Base-by-base conservation (phyloP, 169 alveolate genomes). In the Plasmodium yoelii region DNA sequence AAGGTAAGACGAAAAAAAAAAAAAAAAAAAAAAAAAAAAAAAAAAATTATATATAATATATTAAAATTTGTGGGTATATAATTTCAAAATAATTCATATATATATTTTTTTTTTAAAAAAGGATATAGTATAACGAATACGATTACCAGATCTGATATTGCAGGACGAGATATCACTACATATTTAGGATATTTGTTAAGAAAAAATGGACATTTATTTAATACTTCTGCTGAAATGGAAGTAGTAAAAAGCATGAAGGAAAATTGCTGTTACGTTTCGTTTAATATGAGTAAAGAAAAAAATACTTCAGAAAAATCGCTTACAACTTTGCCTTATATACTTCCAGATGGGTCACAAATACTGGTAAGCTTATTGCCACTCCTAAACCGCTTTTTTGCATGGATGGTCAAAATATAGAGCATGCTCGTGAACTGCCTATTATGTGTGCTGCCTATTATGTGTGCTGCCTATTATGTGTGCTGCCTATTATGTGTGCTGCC, bases 221-320 rank as follows among this genome's bases (percentile, higher is more conserved):
- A 92, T 26, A 90, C 95, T 1, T 77, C 91, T 19, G 94, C 93
- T 19, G 94, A 92, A 70, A 87, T 90, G 88, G 94, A 94, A 63
- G 92, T 91, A 28, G 93, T 91, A 42, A 86, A 92, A 87, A 91
- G 72, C 59, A 94, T 94, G 67, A 94, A 94, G 63, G 96, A 94
- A 82, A 87, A 91, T 51, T 73, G 87, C 15, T 92, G 96, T 70
- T 94, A 92, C 72, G 86, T 94, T 71, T 84, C 87, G 22, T 84
- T 84, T 42, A 84, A 84, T 55, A 72, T 72, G 73, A 71, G 39
- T 22, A 71, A 71, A 55, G 91, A 84, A 69, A 84, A 71, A 71
- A 84, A 64, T 59, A 92, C 93, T 26, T 59, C 87, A 6, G 91
- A 49, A 59, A 73, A 80, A 73, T 56, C 69, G 44, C 60, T 55